These are phyloP conservation scores for Leishmania martiniquensis DNA, from an alignment of 208 protist genomes.

Conservation along the genomic window DNA sequence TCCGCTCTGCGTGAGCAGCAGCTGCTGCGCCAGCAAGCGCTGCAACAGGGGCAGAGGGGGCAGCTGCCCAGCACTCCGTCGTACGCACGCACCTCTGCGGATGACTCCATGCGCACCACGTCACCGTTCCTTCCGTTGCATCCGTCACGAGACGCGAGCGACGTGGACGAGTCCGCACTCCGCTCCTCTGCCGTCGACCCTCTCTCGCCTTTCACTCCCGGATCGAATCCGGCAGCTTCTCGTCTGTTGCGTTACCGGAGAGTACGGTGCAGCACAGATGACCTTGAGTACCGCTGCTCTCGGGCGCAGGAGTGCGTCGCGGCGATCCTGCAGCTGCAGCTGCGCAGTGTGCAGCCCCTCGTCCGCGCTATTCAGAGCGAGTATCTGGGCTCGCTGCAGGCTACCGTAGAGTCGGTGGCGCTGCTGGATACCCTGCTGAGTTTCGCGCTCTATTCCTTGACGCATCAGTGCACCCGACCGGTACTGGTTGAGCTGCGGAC, in stretches of 20 bases:
- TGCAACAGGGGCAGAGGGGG: background rate
- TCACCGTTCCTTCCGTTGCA: background rate
- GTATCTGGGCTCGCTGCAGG: constrained; percentile 78
- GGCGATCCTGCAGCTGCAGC: constrained; percentile 71
- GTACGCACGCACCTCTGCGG: background rate
- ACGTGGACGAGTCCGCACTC: background rate
- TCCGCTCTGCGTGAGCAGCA: constrained; percentile 34
- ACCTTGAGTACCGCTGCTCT: constrained; percentile 68
- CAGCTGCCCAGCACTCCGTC: background rate
- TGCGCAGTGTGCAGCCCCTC: constrained; percentile 49
- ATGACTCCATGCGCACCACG: background rate
- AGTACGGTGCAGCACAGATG: constrained; percentile 79
- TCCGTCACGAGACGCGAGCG: background rate
- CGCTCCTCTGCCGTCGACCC: background rate
- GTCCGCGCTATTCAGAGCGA: constrained; percentile 62
- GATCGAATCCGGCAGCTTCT: background rate
- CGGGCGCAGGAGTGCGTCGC: constrained; percentile 54
- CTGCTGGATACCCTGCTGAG: constrained; percentile 89
- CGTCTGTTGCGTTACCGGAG: constrained; percentile 6
- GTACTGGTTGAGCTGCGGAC: constrained; percentile 30
- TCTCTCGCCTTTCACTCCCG: constrained; percentile 2
- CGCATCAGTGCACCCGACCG: constrained; percentile 55
- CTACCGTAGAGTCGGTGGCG: constrained; percentile 82
- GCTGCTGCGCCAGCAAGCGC: constrained; percentile 24
- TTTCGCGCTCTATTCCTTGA: constrained; percentile 62